A percentile compares a stretch with the other conserved stretches of the same genome.
These are phyloP conservation scores for Boletus smithii DNA, from an alignment of 1,284 basidiomycete genomes.

Conservation along the genomic window DNA sequence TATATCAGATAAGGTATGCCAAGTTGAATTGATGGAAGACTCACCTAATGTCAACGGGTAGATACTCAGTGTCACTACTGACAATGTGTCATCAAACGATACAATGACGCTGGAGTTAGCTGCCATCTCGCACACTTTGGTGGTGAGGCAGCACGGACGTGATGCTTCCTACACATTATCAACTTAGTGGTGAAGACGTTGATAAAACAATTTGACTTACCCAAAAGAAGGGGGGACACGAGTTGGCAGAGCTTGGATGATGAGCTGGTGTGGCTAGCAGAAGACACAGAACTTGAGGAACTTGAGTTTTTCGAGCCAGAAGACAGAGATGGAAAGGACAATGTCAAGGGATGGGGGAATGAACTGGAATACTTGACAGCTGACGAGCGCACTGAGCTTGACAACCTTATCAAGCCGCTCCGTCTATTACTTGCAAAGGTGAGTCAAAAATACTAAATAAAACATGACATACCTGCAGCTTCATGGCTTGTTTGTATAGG, in stretches of 20 bases:
- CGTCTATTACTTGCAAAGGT: neutral
- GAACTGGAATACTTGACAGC: neutral
- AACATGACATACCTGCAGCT: neutral
- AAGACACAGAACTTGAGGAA: neutral
- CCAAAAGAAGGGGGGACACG: neutral
- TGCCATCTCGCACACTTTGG: neutral
- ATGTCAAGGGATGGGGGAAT: constrained; percentile 2
- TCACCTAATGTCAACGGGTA: neutral
- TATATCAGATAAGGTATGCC: neutral
- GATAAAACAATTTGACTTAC: neutral
- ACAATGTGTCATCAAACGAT: neutral
- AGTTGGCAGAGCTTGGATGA: neutral
- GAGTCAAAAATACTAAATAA: neutral
- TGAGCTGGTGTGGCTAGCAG: neutral
- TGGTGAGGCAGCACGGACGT: neutral
- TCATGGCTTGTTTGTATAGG: neutral
- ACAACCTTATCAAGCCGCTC: neutral
- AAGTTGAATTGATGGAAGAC: no score
- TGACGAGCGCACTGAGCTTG: neutral
- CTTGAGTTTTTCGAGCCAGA: neutral
- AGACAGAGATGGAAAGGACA: neutral
- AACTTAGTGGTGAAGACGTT: neutral
- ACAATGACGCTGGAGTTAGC: neutral
- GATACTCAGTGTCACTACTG: neutral
- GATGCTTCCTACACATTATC: neutral